Evolutionary conservation across 352 stramenopile genomes (phyloP), one percentile per base, ranked within the genome.

Genomic region (Phytopythium vexans): DNA sequence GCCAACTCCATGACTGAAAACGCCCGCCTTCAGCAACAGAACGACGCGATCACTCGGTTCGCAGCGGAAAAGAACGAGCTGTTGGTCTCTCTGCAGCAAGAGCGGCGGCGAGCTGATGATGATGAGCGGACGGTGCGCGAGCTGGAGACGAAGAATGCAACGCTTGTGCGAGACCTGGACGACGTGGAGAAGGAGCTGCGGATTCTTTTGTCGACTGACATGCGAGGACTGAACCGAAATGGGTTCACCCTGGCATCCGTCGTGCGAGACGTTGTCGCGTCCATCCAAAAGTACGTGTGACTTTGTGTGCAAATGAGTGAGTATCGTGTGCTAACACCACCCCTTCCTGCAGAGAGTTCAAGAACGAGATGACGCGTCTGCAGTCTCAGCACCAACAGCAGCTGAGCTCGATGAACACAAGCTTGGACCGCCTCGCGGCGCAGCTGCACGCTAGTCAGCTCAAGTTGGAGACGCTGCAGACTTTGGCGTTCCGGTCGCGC

Each of bases 311-410:
- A 27, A 27, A 27, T 27, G 21, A 27, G 21, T 27, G 2, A 27
- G 21, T 27, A 27, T 27, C 2, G 21, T 27, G 21, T 27, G 21
- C 21, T 27, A 27, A 27, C 21, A 27, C 21, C 21, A 27, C 21
- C 21, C 21, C 2, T 27, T 27, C 21, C 1, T 16, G 31, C 50
- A 82, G 65, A 7, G 65, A 81, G 1, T 84, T 87, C 16, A 76
- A 87, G 44, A 47, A 56, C 2, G 65, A 87, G 16, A 44, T 56
- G 8, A 56, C 55, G 31, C 47, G 38, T 7, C 39, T 90, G 40
- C 53, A 78, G 37, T 62, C 58, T 6, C 62, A 67, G 10, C 86
- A 66, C 72, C 70, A 84, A 41, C 62, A 88, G 21, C 65, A 88
- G 52, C 36, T 49, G 3, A 69, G 62, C 1, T 3, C 49, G n/a